Evolutionary conservation across 495 filamentous ascomycete species (phyloP), one percentile per base, ranked within the genome.

Genomic region (Jackrogersella minutella): DNA sequence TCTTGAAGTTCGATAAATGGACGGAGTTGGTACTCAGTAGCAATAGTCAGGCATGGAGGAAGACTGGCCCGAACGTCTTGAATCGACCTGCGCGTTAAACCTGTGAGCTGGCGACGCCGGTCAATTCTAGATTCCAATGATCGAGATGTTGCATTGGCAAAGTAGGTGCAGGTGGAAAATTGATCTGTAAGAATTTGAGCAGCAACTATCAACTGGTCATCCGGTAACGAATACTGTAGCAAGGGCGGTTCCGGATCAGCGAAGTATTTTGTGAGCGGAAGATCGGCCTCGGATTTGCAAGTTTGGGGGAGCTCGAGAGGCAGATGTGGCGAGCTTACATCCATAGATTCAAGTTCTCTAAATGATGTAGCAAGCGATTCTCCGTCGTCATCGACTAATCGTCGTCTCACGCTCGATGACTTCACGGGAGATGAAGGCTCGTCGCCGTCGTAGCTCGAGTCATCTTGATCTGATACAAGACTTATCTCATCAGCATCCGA

Each of bases 161-260:
- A 70, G 17, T 84, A 60, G 1, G 73, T 80, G 1, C 82, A 78
- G 16, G 75, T 80, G 5, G 82, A 79, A 26, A 84, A 79, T 62
- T 89, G 87, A 58, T 86, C 85, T 1, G 85, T 85, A n/a, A 89
- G 73, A 24, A 87, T 82, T 66, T 89, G 87, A 5, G 85, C 87
- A 26, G 85, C 76, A 14, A 81, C 81, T 47, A 89, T 84, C 40
- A 80, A 78, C 39, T 87, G 84, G 1, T 80, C 73, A 55, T 85
- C 81, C 17, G 79, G 68, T 39, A 78, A 70, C 10, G 77, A 74
- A 41, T 78, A 72, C 17, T 78, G 73, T 22, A 82, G 66, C 21
- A 73, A 68, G 3, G 73, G 66, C 3, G 83, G 80, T 58, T 84
- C 79, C 19, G 82, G 80, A 36, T 83, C 78, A 14, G 82, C 74